These are phyloP conservation scores for Mimosa bimucronata DNA, from an alignment of 306 rosid species.

Conservation along the genomic window DNA sequence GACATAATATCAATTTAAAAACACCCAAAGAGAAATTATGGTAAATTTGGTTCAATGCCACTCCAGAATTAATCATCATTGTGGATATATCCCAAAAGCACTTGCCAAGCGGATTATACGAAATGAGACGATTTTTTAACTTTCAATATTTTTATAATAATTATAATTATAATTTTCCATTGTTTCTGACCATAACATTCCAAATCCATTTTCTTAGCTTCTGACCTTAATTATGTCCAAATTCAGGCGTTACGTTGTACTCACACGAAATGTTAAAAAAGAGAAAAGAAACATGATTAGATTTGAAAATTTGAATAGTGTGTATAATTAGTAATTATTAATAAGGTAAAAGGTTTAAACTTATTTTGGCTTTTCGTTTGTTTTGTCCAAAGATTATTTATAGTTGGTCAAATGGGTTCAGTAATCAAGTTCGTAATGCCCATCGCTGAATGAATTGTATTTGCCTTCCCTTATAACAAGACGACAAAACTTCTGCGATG, in stretches of 20 bases:
- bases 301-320: neutral
- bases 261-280: neutral
- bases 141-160: neutral
- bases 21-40: neutral
- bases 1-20: neutral
- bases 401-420: slow-evolving; percentile 4
- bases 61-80: neutral
- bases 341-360: neutral
- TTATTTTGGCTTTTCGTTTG: slow-evolving; percentile 3
- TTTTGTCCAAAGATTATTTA: neutral
- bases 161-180: neutral
- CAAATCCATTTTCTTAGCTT: neutral
- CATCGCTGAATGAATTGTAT: neutral
- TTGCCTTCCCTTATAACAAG: neutral
- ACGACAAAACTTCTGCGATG: neutral
- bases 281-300: neutral
- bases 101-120: neutral
- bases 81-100: neutral
- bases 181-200: neutral
- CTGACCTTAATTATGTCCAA: slow-evolving; percentile 8
- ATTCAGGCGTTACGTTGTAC: slow-evolving; percentile 10
- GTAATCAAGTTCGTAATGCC: neutral
- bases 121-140: neutral
- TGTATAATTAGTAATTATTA: neutral
- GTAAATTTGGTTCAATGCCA: neutral